These are phyloP conservation scores for Lachancea fermentati DNA, from an alignment of 805 yeast species.

Conservation along the genomic window DNA sequence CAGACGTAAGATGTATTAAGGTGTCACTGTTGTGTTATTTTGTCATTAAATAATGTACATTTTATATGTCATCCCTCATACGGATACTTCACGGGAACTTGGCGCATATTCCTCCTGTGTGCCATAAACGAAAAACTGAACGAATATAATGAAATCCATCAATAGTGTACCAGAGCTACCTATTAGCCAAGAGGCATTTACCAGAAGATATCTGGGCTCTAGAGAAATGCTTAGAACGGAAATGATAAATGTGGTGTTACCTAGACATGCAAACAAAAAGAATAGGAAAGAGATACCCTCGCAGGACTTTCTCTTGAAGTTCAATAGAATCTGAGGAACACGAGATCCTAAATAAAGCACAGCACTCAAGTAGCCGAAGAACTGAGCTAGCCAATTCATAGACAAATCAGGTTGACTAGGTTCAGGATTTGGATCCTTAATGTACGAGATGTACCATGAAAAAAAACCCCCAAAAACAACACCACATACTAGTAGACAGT, in stretches of 20 bases:
- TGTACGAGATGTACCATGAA: slow-evolving; percentile 78
- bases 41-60: background rate
- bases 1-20: background rate
- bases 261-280: slow-evolving; percentile 90
- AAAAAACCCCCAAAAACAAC: slow-evolving; percentile 74
- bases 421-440: slow-evolving; percentile 35
- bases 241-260: slow-evolving; percentile 85
- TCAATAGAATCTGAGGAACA: slow-evolving; percentile 84
- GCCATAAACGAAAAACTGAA: slow-evolving; percentile 77
- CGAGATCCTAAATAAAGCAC: slow-evolving; percentile 77
- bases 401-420: slow-evolving; percentile 41
- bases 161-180: slow-evolving; percentile 86
- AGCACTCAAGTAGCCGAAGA: slow-evolving; percentile 79
- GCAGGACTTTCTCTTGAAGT: slow-evolving; percentile 81
- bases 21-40: background rate
- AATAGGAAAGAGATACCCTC: slow-evolving; percentile 93
- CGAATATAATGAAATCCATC: slow-evolving; percentile 77
- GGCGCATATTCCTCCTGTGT: background rate
- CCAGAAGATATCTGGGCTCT: slow-evolving; percentile 60
- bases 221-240: slow-evolving; percentile 75
- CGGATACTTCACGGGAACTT: background rate
- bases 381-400: slow-evolving; percentile 75
- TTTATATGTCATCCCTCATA: background rate
- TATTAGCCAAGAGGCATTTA: slow-evolving; percentile 88
- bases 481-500: slow-evolving; percentile 49